Evolutionary conservation across 2,329 filamentous ascomycete species (phyloP), one percentile per base, ranked within the genome.

Genomic region (Arachnomyces sp.): DNA sequence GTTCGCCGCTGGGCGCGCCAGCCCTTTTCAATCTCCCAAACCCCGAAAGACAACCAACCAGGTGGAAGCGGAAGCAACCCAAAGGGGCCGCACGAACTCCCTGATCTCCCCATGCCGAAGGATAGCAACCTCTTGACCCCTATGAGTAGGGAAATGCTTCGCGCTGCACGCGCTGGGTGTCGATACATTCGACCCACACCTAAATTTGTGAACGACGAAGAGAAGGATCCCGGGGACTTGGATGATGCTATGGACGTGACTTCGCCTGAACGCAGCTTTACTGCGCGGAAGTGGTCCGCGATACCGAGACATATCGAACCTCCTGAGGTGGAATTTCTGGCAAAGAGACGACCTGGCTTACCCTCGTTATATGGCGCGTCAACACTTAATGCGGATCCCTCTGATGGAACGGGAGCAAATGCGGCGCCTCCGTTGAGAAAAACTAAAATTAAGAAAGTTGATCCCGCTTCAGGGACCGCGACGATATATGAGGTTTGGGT

Each of bases 1-100:
- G 84, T 95, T 43, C 83, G 88, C 55, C 87, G 94, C 75, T 96
- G 88, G 84, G 80, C 85, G 41, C 80, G 84, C 48, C 79, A 84
- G 43, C 71, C 70, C 64, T 74, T 86, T 42, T 82, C 68, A 31
- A 68, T 90, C 55, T 79, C 78, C 49, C 81, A 86, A 38, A 77
- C 77, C 9, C 68, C 74, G 7, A 73, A 77, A 29, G 70, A 78
- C 46, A 83, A 89, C 52, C 78, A 73, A 18, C 71, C 55, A 2
- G 55, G 62, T 6, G 40, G 51, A 3, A 49, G 55, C 9, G 55
- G 8, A 49, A 43, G 25, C 52, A 52, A 38, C 54, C 9, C 21
- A 5, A 25, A 9, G 9, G 21, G 21, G 21, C 21, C 21, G 9
- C 53, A 18, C 52, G 55, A 48, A 5, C 71, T 67, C 77, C 81